A percentile compares a stretch with the other conserved stretches of the same genome.
phyloP scores from a whole-genome alignment of 257 asterid species.

The Gynochthodes officinalis region DNA sequence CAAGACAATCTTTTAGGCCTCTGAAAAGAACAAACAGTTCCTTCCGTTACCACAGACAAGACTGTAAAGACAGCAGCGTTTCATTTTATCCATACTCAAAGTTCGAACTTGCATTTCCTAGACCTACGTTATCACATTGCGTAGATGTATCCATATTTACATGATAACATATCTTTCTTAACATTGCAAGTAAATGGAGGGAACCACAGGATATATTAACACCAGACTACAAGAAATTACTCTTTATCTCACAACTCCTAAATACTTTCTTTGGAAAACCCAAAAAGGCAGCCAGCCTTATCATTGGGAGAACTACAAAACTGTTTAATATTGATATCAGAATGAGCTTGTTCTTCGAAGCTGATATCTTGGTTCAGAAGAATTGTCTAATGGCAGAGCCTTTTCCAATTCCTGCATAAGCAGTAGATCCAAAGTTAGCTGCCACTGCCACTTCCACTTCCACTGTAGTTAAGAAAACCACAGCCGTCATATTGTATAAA shows the following conservation, averaged over 20 bases:
- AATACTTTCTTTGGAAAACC: background rate
- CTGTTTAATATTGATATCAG: conserved; percentile 25
- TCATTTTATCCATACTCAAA: too few species aligned
- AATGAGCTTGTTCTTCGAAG: conserved; percentile 70
- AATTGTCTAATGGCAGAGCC: conserved; percentile 20
- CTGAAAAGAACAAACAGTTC: too few species aligned
- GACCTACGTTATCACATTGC: background rate
- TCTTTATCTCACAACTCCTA: background rate
- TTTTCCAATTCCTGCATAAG: conserved; percentile 60
- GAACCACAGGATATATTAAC: conserved; percentile 1
- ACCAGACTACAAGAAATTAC: background rate
- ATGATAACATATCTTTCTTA: background rate
- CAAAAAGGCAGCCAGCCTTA: background rate
- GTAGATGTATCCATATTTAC: background rate
- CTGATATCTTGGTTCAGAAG: conserved; percentile 61
- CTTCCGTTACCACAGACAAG: too few species aligned
- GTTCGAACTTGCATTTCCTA: background rate
- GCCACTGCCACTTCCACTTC: too few species aligned
- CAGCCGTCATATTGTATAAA: background rate
- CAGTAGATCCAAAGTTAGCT: background rate
- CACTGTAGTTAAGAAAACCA: background rate
- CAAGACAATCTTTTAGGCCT: too few species aligned
- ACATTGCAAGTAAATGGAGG: background rate
- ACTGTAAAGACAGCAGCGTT: too few species aligned
- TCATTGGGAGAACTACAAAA: background rate